phyloP scores from a whole-genome alignment of 495 filamentous ascomycete genomes.

The Penicillium pancosmium region DNA sequence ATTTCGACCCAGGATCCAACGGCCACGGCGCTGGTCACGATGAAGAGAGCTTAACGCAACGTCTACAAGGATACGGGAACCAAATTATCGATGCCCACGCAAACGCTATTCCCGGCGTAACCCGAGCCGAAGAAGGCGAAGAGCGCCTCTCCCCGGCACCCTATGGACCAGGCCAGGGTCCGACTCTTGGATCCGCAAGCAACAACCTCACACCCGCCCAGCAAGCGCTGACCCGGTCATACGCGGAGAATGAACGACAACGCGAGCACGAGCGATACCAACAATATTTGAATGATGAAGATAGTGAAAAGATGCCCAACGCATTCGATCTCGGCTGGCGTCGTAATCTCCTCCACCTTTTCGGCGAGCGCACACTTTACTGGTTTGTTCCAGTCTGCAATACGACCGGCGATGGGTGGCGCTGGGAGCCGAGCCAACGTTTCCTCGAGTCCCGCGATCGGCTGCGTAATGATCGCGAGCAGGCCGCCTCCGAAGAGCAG shows the following conservation, averaged over 20 bases:
- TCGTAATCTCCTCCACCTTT: constrained; percentile 79
- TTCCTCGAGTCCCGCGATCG: constrained; percentile 70
- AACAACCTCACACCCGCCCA: constrained; percentile 41
- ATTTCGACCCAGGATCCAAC: constrained; percentile 44
- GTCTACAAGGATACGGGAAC: constrained; percentile 67
- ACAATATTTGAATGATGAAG: constrained; percentile 84
- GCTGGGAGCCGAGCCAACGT: constrained; percentile 78
- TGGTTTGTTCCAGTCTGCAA: constrained; percentile 85
- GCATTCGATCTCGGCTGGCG: constrained; percentile 88
- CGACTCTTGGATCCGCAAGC: constrained; percentile 6
- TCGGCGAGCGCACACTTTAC: constrained; percentile 68
- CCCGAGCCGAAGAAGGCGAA: constrained; percentile 78
- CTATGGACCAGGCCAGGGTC: constrained; percentile 27
- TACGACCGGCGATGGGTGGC: constrained; percentile 91
- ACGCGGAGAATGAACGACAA: constrained; percentile 71
- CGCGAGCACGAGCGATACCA: constrained; percentile 78
- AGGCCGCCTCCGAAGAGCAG: constrained; percentile 53
- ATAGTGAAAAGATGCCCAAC: constrained; percentile 81
- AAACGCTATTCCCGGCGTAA: constrained; percentile 79
- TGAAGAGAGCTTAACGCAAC: constrained; percentile 62
- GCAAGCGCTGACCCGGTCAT: constrained; percentile 58
- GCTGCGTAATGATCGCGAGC: constrained; percentile 58
- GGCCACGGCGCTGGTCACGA: constrained; percentile 43
- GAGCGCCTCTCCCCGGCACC: constrained; percentile 42
- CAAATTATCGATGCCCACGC: constrained; percentile 81